phyloP scores from a whole-genome alignment of 2,329 filamentous ascomycete species.

The Diatrype stigma region DNA sequence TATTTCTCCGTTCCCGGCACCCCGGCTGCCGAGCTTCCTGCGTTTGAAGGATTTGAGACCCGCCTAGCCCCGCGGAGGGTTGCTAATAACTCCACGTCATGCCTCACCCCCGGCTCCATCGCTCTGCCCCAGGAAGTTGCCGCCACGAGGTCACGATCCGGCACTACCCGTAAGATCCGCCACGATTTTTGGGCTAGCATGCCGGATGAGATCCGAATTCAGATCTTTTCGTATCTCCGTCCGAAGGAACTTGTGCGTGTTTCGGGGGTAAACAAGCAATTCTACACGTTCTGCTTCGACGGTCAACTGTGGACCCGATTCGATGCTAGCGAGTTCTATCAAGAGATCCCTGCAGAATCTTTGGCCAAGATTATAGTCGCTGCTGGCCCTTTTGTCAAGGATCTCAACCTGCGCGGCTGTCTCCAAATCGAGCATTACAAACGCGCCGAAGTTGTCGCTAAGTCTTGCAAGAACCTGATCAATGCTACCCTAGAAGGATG shows the following conservation, averaged over 20 bases:
- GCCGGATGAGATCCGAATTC: slow-evolving; percentile 76
- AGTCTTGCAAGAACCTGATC: slow-evolving; percentile 80
- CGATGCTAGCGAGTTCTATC: slow-evolving; percentile 83
- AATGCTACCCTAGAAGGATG: slow-evolving; percentile 88
- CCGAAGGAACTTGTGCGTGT: slow-evolving; percentile 78
- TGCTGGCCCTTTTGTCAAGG: slow-evolving; percentile 84
- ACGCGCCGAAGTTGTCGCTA: slow-evolving; percentile 70
- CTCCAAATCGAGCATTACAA: slow-evolving; percentile 83
- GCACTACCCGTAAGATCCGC: slow-evolving; percentile 28
- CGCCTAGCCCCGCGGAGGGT: slow-evolving; percentile 53
- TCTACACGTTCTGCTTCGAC: slow-evolving; percentile 83
- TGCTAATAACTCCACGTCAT: slow-evolving; percentile 39
- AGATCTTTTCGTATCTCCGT: slow-evolving; percentile 70
- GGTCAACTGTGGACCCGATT: slow-evolving; percentile 88
- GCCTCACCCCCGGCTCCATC: slow-evolving; percentile 45
- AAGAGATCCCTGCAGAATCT: slow-evolving; percentile 77
- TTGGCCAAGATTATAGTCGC: slow-evolving; percentile 79
- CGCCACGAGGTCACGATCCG: slow-evolving; percentile 32
- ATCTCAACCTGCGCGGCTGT: slow-evolving; percentile 87
- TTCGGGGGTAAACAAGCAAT: slow-evolving; percentile 73
- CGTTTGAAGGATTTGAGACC: slow-evolving; percentile 38
- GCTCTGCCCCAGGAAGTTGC: slow-evolving; percentile 62
- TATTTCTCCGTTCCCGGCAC: slow-evolving; percentile 33
- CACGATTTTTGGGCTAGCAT: slow-evolving; percentile 75
- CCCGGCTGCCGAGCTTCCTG: slow-evolving; percentile 36